Percentiles rank a stretch among this genome's conserved stretches.
Evolutionary conservation across 192 early-diverging fungal genomes (phyloP).

Genomic region (Coemansia sp.): DNA sequence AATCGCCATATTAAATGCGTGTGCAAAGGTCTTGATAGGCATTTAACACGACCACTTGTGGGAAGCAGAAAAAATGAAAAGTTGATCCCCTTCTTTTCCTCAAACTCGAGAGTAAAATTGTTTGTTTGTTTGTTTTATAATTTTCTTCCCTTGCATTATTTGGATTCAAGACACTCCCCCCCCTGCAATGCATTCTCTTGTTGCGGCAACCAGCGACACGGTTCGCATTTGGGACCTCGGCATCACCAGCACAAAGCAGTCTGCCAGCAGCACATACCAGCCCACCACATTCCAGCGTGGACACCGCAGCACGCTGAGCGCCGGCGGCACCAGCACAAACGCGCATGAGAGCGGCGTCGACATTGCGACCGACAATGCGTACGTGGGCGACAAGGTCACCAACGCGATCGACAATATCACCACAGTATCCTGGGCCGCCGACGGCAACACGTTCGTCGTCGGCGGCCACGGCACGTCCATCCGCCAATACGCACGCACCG

Average conservation of each 20-base stretch:
- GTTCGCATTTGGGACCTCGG: constrained; percentile 41
- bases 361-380: not conserved
- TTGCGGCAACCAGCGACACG: constrained; percentile 38
- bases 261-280: not conserved
- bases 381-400: not conserved
- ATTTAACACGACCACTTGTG: too few species aligned
- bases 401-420: constrained; percentile 10
- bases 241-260: not conserved
- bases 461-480: constrained; percentile 24
- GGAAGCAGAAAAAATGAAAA: too few species aligned
- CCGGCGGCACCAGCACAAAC: not conserved
- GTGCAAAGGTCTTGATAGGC: too few species aligned
- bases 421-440: constrained; percentile 33
- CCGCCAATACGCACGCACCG: constrained; percentile 25
- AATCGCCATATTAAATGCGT: too few species aligned
- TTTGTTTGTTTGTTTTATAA: too few species aligned
- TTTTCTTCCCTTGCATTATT: too few species aligned
- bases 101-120: too few species aligned
- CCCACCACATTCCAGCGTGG: not conserved
- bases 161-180: too few species aligned
- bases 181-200: constrained; percentile 18
- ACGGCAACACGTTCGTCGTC: constrained; percentile 32
- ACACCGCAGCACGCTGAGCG: not conserved
- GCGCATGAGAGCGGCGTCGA: not conserved
- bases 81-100: too few species aligned